Evolutionary conservation across 2,329 filamentous ascomycete species (phyloP), one percentile per base, ranked within the genome.

Genomic region (Cadophora gregata): DNA sequence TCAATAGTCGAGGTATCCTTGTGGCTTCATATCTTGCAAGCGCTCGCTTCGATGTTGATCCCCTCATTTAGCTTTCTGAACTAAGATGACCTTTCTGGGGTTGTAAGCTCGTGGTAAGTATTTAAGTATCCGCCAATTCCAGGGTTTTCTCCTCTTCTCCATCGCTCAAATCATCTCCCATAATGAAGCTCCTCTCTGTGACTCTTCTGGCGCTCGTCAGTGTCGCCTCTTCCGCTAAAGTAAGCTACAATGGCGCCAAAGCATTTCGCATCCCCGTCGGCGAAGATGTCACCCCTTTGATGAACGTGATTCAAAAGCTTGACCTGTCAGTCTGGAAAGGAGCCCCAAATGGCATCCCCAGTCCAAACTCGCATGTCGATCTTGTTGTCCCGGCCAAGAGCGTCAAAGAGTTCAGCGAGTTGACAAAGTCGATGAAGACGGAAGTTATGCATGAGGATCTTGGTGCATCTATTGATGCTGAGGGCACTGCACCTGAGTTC

Each of bases 381-480:
- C 71, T 83, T 55, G 77, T 80, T n/a, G 75, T 83, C 60, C 74
- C 80, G 16, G 78, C 77, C 14, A 74, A 77, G 10, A 75, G 81
- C 42, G 64, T 81, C 24, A 70, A 73, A 0, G 75, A 75, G 7
- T 82, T 83, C 67, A 71, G 81, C 55, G 71, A 76, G n/a, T 70
- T 79, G 19, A 72, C 71, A 4, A 24, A 36, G 33, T 33, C 21
- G 16, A 71, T 81, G 38, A 73, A 76, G 29, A 72, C 70, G 4
- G 74, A 77, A 53, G 69, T 79, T 19, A 78, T 84, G 75, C 80
- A 83, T 65, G 77, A 78, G 36, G 76, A 84, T 71, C 75, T 84
- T 6, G 81, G 81, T 19, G 73, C 73, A 9, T 79, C 80, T 1
- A 84, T 84, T 65, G 74, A 74, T 12, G 75, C 74, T 42, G 81